Evolutionary conservation across 2,329 filamentous ascomycete species (phyloP).

Genomic region (Aspergillus pseudoglaucus): DNA sequence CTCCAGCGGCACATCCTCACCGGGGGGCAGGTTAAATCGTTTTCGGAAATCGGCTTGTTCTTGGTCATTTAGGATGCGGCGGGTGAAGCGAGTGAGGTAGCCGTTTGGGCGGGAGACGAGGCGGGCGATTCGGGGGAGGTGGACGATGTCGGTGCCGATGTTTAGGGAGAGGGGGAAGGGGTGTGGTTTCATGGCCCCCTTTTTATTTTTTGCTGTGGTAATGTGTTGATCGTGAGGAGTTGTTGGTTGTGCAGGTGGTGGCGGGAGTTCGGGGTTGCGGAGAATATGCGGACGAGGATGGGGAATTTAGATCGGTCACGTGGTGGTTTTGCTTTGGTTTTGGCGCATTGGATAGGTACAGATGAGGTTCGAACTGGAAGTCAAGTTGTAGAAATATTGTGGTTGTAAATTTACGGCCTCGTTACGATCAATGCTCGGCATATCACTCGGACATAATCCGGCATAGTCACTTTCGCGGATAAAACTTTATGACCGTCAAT

Average conservation of each 20-base stretch:
- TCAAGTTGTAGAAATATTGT: no score
- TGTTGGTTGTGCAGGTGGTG: background rate
- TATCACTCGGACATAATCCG: no score
- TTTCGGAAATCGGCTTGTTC: slow-evolving; percentile 33
- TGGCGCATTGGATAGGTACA: no score
- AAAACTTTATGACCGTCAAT: no score
- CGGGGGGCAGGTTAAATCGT: slow-evolving; percentile 21
- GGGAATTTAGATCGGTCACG: no score
- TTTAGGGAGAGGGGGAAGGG: slow-evolving; percentile 60
- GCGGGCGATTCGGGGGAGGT: slow-evolving; percentile 56
- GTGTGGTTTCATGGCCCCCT: slow-evolving; percentile 1
- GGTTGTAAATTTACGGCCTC: no score
- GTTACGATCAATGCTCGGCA: no score
- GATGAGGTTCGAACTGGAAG: no score
- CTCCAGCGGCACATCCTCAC: background rate
- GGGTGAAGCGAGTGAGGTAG: slow-evolving; percentile 31
- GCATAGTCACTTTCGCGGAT: no score
- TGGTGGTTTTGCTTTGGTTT: no score
- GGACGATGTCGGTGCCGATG: slow-evolving; percentile 75
- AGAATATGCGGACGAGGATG: no score
- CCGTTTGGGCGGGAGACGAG: slow-evolving; percentile 47
- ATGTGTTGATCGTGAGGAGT: slow-evolving; percentile 1
- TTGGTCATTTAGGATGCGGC: slow-evolving; percentile 34
- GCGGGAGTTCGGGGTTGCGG: no score
- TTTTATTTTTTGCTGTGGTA: slow-evolving; percentile 8